Percentiles rank a stretch among this genome's conserved stretches.
Conservation (phyloP, 345 rosid species). For the Murraya paniculata region DNA sequence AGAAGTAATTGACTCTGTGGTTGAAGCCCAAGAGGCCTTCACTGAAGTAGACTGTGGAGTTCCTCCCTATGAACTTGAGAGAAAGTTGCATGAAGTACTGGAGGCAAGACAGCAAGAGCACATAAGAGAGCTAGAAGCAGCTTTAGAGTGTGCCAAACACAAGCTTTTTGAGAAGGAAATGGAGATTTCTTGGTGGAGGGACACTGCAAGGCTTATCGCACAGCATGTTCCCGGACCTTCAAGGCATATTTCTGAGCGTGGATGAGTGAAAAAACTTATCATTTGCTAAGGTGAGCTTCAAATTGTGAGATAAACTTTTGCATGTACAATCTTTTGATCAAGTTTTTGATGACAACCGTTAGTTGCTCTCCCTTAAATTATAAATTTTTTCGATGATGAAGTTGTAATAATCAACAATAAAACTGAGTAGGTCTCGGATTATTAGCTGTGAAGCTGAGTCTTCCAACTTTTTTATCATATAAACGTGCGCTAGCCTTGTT, state of each 20-base stretch:
- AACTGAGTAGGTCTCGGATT: too few species aligned
- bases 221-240: slow-evolving; percentile 39
- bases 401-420: not conserved
- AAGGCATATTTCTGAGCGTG: slow-evolving; percentile 1
- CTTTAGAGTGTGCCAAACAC: slow-evolving; percentile 35
- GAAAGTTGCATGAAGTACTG: slow-evolving; percentile 60
- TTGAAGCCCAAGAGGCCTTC: slow-evolving; percentile 18
- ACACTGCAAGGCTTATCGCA: slow-evolving; percentile 51
- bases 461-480: not conserved
- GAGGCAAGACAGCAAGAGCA: slow-evolving; percentile 64
- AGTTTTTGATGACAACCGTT: not conserved
- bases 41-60: slow-evolving; percentile 37
- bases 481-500: not conserved
- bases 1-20: slow-evolving; percentile 35
- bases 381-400: not conserved
- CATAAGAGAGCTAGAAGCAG: slow-evolving; percentile 63
- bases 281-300: slow-evolving; percentile 14
- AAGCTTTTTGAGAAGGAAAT: slow-evolving; percentile 56
- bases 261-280: not conserved
- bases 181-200: slow-evolving; percentile 83
- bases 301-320: not conserved
- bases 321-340: not conserved
- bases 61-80: slow-evolving; percentile 63
- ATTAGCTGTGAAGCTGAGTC: not conserved
- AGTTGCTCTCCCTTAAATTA: not conserved